These are phyloP conservation scores for Paradendryphiella salina DNA, from an alignment of 2,329 filamentous ascomycete species.

Conservation along the genomic window DNA sequence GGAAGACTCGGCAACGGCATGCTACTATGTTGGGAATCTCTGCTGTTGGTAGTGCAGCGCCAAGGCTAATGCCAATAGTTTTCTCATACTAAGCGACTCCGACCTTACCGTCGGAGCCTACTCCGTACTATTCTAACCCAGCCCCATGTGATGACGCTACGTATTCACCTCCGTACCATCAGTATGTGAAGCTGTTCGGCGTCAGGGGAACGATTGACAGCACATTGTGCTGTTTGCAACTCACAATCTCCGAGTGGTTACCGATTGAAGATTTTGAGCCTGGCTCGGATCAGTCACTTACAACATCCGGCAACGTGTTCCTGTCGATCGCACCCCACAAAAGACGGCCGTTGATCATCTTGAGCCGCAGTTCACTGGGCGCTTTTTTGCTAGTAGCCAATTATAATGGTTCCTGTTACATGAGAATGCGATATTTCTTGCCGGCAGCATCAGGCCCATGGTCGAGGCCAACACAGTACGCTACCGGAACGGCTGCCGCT, in stretches of 20 bases:
- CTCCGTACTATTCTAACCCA: background rate
- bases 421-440: conserved; percentile 11
- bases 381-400: conserved; percentile 8
- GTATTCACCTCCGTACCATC: background rate
- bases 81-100: background rate
- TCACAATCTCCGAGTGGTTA: background rate
- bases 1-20: conserved; percentile 18
- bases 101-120: conserved; percentile 6
- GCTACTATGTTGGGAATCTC: conserved; percentile 5
- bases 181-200: background rate
- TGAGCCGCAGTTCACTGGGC: background rate
- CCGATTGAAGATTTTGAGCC: background rate
- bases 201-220: background rate
- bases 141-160: background rate
- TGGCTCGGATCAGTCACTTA: background rate
- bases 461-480: background rate
- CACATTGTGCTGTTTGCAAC: no score
- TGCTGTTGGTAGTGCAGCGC: background rate
- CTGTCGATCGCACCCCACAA: conserved; percentile 11
- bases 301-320: background rate
- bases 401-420: conserved; percentile 21
- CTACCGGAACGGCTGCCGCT: background rate
- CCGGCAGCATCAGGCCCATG: conserved; percentile 1
- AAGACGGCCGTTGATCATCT: background rate
- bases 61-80: conserved; percentile 10